Base-by-base conservation (phyloP, 2,329 filamentous ascomycete genomes). In the Plenodomus lindquistii region DNA sequence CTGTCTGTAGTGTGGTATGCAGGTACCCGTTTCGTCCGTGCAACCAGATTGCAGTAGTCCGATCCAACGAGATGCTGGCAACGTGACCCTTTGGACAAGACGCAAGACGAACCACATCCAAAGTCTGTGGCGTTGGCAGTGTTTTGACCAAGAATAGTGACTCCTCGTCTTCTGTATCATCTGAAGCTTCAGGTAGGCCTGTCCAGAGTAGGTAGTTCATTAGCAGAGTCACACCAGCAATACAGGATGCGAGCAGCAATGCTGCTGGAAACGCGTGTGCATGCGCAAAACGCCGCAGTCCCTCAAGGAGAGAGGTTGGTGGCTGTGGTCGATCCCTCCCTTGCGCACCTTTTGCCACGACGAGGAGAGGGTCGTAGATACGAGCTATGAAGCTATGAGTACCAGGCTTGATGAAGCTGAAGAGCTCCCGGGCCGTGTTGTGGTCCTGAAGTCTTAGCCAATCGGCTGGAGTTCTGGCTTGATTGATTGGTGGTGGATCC, bases 391-490 rank as follows among this genome's bases (percentile, higher is more conserved):
- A 89, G 67, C 84, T 88, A 62, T 88, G 81, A 1, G 85, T 82
- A 45, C 80, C 77, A 6, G 88, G 88, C 55, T 89, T 91, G 59
- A 91, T 81, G 24, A 88, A 81, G n/a, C 83, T 80, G 66, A 92
- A 89, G 15, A 92, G 81, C 63, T 92, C 89, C 31, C 81, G 82
- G 2, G 88, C 88, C 1, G 88, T 91, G 62, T 89, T 86, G 59
- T 91, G 87, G 59, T 92, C 88, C 67, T 92, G 89, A 46, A 91
- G 78, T 20, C 82, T 81, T 41, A 92, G 77, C 89, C 89, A 93
- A 15, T 88, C 87, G 3, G 81, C 84, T 1, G 87, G 88, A n/a
- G 85, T 88, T 51, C 88, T 79, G 2, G 87, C 87, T 65, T 90
- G 87, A 61, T 92, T 86, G 51, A 91, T 81, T 18, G 82, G 79